A percentile compares a stretch with the other conserved stretches of the same genome.
Evolutionary conservation across 306 rosid genomes (phyloP).

Genomic region (Ochetophila trinervis): DNA sequence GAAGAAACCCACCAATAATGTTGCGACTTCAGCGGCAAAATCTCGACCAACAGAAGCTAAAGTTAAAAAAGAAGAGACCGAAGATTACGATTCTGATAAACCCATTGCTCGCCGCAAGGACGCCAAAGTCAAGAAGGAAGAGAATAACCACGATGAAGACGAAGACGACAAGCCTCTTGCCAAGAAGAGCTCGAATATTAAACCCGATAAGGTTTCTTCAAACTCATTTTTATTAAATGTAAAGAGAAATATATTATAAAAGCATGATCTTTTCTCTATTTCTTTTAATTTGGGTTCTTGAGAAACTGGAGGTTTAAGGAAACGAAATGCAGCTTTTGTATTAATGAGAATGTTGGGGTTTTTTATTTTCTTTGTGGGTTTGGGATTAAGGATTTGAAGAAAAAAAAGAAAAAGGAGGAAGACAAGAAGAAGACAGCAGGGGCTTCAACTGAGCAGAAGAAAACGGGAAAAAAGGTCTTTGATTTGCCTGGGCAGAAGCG

Average conservation of each 20-base stretch:
- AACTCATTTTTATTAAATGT: neutral
- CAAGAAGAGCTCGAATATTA: slow-evolving; percentile 23
- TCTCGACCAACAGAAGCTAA: slow-evolving; percentile 34
- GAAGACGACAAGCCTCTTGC: slow-evolving; percentile 26
- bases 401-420: slow-evolving; percentile 36
- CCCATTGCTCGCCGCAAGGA: slow-evolving; percentile 20
- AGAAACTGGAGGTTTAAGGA: neutral
- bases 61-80: slow-evolving; percentile 45
- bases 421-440: slow-evolving; percentile 20
- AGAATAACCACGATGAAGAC: slow-evolving; percentile 9
- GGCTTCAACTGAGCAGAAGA: slow-evolving; percentile 29
- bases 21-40: slow-evolving; percentile 25
- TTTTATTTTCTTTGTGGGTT: slow-evolving; percentile 2
- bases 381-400: slow-evolving; percentile 43
- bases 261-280: neutral
- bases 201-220: slow-evolving; percentile 43
- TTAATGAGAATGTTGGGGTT: slow-evolving; percentile 8
- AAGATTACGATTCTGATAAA: slow-evolving; percentile 17
- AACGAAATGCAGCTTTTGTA: neutral
- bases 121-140: slow-evolving; percentile 42
- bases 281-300: neutral
- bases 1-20: slow-evolving; percentile 34
- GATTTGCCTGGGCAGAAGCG: slow-evolving; percentile 92
- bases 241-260: neutral
- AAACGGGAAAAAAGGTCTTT: slow-evolving; percentile 60